These are phyloP conservation scores for Aspergillus carlsbadensis DNA, from an alignment of 495 filamentous ascomycete genomes.

Conservation along the genomic window DNA sequence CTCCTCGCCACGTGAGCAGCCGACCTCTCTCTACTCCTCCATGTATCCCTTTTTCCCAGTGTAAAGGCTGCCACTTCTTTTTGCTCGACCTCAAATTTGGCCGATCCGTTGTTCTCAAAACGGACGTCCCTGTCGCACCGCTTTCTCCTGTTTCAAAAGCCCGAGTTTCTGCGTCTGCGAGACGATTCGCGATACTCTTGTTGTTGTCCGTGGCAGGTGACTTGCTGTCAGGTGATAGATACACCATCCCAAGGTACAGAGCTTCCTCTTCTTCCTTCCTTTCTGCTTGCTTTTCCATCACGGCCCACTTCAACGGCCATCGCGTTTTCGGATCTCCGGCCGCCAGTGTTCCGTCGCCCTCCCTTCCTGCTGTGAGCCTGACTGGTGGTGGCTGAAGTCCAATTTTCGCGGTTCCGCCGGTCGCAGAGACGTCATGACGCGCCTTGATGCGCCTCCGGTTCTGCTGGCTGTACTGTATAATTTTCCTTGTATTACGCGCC, in stretches of 20 bases:
- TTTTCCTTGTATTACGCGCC: not conserved
- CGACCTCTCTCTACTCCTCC: conserved; percentile 31
- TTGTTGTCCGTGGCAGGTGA: conserved; percentile 52
- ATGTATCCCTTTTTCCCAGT: conserved; percentile 32
- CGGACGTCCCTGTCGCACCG: conserved; percentile 6
- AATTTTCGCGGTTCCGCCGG: conserved; percentile 26
- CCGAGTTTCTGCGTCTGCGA: conserved; percentile 25
- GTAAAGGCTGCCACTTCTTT: conserved; percentile 28
- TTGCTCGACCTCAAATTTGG: conserved; percentile 23
- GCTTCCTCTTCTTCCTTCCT: conserved; percentile 18
- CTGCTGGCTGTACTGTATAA: not conserved
- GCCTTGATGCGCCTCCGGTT: conserved; percentile 24
- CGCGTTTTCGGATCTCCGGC: conserved; percentile 5
- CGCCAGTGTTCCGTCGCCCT: not conserved
- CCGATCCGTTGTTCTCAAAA: conserved; percentile 7
- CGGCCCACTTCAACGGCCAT: conserved; percentile 1
- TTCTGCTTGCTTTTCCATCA: conserved; percentile 7
- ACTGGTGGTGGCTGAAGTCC: conserved; percentile 15
- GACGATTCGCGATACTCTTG: conserved; percentile 42
- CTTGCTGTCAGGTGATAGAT: conserved; percentile 55
- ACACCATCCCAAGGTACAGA: conserved; percentile 48
- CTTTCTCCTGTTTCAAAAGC: conserved; percentile 24
- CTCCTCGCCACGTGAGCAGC: conserved; percentile 47
- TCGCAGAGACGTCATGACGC: conserved; percentile 35
- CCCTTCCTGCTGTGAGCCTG: conserved; percentile 11